phyloP scores from a whole-genome alignment of 2,329 filamentous ascomycete species.

The Epichloe typhina region DNA sequence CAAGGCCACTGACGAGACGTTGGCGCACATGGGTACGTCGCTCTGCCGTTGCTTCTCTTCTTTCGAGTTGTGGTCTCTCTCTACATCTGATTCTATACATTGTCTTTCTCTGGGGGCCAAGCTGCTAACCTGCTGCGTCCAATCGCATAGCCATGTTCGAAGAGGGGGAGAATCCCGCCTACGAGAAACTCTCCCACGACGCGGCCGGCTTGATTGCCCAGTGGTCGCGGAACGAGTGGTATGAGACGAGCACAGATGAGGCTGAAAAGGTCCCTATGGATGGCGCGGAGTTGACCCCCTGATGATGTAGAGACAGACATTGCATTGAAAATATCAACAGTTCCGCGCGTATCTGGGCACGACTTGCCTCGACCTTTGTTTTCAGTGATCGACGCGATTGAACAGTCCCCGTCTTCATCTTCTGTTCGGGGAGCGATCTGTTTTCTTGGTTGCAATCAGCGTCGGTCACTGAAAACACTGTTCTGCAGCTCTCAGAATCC shows the following conservation, averaged over 20 bases:
- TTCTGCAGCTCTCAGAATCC: too few species aligned
- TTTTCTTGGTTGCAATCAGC: too few species aligned
- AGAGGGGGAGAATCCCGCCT: conserved; percentile 57
- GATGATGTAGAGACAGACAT: background rate
- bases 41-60: background rate
- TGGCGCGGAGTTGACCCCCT: too few species aligned
- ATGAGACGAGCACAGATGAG: conserved; percentile 23
- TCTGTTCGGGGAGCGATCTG: too few species aligned
- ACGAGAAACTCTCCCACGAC: conserved; percentile 50
- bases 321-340: too few species aligned
- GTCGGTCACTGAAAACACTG: too few species aligned
- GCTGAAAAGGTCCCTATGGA: background rate
- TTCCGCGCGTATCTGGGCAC: too few species aligned
- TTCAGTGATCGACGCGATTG: too few species aligned
- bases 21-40: conserved; percentile 58
- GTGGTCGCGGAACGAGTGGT: conserved; percentile 57
- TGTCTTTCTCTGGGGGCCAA: too few species aligned
- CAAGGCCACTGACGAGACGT: conserved; percentile 61
- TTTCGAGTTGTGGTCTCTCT: conserved; percentile 8
- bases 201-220: conserved; percentile 50
- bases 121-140: conserved; percentile 5
- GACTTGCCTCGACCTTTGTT: too few species aligned
- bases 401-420: too few species aligned
- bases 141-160: conserved; percentile 55
- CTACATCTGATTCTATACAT: background rate